Percentiles rank a stretch among this genome's conserved stretches.
phyloP scores from a whole-genome alignment of 148 eudicot genomes.

The Arbutus unedo region DNA sequence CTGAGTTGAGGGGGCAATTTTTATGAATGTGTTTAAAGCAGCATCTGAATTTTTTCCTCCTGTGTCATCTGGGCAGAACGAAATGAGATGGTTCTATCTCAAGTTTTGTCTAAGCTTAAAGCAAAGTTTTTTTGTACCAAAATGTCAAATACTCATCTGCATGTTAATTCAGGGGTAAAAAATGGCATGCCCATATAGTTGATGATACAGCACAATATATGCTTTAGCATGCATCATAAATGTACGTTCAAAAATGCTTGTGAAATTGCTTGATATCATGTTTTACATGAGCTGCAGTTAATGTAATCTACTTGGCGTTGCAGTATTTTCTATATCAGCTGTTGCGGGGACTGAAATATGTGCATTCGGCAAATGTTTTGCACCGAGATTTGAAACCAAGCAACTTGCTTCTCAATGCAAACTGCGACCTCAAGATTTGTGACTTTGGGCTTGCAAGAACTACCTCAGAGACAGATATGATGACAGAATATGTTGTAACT shows the following conservation, averaged over 20 bases:
- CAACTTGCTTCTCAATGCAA: slow-evolving; percentile 88
- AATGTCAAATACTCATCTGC: slow-evolving; percentile 2
- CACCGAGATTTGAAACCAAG: slow-evolving; percentile 98
- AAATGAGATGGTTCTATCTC: no score
- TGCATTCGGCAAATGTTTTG: slow-evolving; percentile 91
- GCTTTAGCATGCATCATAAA: background rate
- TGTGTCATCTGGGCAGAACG: no score
- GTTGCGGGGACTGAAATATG: slow-evolving; percentile 75
- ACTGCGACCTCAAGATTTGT: slow-evolving; percentile 95
- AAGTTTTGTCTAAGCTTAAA: no score
- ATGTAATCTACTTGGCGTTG: slow-evolving; percentile 18
- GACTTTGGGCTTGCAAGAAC: slow-evolving; percentile 99
- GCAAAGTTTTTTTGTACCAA: background rate
- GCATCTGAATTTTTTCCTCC: background rate
- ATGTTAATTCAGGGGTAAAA: background rate
- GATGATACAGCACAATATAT: background rate
- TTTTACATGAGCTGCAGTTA: slow-evolving; percentile 2
- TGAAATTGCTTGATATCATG: background rate
- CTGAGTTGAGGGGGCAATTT: background rate
- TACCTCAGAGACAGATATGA: slow-evolving; percentile 83
- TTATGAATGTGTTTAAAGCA: background rate
- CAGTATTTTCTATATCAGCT: slow-evolving; percentile 97
- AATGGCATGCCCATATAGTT: background rate
- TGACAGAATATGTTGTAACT: slow-evolving; percentile 99
- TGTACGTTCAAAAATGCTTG: background rate